Conservation (phyloP, 2,329 filamentous ascomycete genomes). For the Thermomyces lanuginosus region DNA sequence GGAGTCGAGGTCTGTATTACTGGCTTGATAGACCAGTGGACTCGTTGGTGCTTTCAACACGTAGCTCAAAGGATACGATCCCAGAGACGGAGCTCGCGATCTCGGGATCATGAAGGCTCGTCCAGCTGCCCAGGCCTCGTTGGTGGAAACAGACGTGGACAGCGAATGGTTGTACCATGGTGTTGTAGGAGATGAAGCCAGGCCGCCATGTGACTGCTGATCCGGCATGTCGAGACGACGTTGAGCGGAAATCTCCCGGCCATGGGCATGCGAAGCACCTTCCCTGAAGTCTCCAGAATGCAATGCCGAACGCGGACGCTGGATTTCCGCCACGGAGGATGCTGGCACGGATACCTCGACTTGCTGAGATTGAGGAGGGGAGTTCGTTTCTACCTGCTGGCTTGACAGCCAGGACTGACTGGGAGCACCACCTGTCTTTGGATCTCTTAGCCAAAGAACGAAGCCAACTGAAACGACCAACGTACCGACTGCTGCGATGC, state of each 20-base stretch:
- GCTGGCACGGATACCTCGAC: no score
- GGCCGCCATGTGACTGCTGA: constrained; percentile 7
- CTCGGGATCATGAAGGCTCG: constrained; percentile 8
- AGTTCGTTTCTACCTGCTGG: constrained; percentile 8
- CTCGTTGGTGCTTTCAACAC: constrained; percentile 79
- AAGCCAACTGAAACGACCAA: no score
- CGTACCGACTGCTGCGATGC: constrained; percentile 45
- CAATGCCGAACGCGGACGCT: constrained; percentile 61
- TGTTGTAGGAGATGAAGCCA: constrained; percentile 37
- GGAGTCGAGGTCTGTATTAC: constrained; percentile 59
- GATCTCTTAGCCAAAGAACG: neutral
- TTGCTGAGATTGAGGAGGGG: constrained; percentile 19
- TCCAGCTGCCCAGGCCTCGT: constrained; percentile 9
- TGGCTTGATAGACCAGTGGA: constrained; percentile 75
- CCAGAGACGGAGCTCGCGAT: constrained; percentile 43
- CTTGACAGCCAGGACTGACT: no score
- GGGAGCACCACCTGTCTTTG: no score
- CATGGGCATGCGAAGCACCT: constrained; percentile 14
- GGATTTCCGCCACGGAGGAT: constrained; percentile 50
- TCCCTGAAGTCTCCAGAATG: constrained; percentile 48
- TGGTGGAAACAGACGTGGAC: constrained; percentile 10
- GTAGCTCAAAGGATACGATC: constrained; percentile 63
- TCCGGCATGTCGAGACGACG: constrained; percentile 8
- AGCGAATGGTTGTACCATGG: constrained; percentile 35
- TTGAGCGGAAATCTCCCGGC: constrained; percentile 13